Evolutionary conservation across 2,329 filamentous ascomycete genomes (phyloP), one percentile per base, ranked within the genome.

Genomic region (Phaeoacremonium minimum): DNA sequence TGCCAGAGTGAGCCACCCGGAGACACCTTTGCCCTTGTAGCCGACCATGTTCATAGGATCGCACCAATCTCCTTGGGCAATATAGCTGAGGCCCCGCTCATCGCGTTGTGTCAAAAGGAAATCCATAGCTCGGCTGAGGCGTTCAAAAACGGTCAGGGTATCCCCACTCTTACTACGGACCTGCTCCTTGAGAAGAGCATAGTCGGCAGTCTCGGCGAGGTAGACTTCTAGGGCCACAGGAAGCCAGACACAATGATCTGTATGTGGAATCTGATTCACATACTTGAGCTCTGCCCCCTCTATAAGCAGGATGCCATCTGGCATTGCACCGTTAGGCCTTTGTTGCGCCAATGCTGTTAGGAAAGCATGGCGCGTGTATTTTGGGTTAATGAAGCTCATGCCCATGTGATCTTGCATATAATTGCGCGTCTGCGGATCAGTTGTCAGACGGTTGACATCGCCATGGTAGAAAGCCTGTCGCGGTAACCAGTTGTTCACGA

Each of bases 1-100:
- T 6, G 73, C 73, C 3, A 77, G 58, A 0, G 73, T 77, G 20
- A 77, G 63, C 74, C 74, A 78, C 15, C 72, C 74, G 0, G 73
- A 77, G 2, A 78, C 73, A 16, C 74, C 74, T 36, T 66, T 64
- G 28, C 73, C 73, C 50, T 75, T 75, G 49, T 71, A 73, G 4
- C 73, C 73, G n/a, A 75, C 74, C 74, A 78, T 78, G 53, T 78
- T 78, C 68, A 77, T 74, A 4, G 73, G 74, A 42, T 77, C 74
- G 45, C 74, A 78, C 73, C 73, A 78, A 50, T 78, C 74, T 22
- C 74, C 74, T 51, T 77, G 73, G 1, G 71, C 71, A 44, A 77
- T 76, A 55, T 69, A 77, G 49, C 69, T 75, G 6, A 78, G 60
- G 0, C 73, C 73, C 4, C 72, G 67, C 15, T 64, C 50, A 43